These are phyloP conservation scores for Spergularia azorica DNA, from an alignment of 179 eudicot species.

Conservation along the genomic window DNA sequence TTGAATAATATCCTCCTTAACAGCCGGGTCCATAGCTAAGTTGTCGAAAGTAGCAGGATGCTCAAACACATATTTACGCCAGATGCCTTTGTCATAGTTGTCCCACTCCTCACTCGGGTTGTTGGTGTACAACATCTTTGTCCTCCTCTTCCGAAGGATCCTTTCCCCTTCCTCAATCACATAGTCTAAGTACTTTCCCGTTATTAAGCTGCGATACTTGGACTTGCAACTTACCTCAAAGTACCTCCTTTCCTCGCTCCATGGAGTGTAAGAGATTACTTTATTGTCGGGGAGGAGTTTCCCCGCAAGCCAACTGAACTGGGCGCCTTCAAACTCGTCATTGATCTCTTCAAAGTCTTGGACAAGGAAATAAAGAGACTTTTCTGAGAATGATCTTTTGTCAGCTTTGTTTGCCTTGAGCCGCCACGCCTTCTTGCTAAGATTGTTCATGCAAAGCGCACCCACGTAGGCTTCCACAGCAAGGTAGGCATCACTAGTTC, in stretches of 20 bases:
- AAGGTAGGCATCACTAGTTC: constrained; percentile 34
- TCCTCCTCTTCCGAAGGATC: constrained; percentile 31
- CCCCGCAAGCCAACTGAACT: constrained; percentile 28
- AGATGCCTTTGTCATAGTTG: neutral
- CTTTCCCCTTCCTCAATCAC: constrained; percentile 42
- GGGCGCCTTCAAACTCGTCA: constrained; percentile 32
- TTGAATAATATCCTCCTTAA: constrained; percentile 40
- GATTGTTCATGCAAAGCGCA: neutral
- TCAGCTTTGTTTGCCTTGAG: constrained; percentile 33
- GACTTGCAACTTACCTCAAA: constrained; percentile 41
- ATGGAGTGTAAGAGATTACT: constrained; percentile 29
- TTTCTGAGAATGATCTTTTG: neutral
- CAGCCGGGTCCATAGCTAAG: constrained; percentile 37
- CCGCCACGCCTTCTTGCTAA: neutral
- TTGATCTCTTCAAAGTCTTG: constrained; percentile 33
- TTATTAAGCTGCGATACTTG: constrained; percentile 32
- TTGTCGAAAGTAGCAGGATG: constrained; percentile 39
- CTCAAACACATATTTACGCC: constrained; percentile 34
- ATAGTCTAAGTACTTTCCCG: constrained; percentile 32
- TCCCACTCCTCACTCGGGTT: constrained; percentile 18
- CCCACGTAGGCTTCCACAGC: constrained; percentile 49
- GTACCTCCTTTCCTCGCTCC: constrained; percentile 34
- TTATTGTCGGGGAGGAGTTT: constrained; percentile 13
- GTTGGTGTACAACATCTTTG: constrained; percentile 42
- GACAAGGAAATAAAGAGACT: constrained; percentile 26